Base-by-base conservation (phyloP, 2,329 filamentous ascomycete genomes). In the Aspergillus luchuensis region DNA sequence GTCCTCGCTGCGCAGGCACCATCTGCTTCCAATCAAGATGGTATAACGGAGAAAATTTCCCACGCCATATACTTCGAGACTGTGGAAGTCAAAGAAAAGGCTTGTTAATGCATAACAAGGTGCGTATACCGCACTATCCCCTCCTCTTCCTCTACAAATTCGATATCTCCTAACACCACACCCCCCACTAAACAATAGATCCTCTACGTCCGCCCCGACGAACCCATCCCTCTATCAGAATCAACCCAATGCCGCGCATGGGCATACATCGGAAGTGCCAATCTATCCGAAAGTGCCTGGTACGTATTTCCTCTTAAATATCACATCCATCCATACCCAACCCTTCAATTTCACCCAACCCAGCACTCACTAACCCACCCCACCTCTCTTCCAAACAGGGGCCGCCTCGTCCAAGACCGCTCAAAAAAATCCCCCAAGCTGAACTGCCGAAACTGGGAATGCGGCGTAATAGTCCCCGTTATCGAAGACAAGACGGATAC, bases 261-360 rank as follows among this genome's bases (percentile, higher is more conserved):
- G 89, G 89, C 85, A 2, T 98, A 98, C 71, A 79, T 97, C 39
- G 95, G 95, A 15, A 96, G 91, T 68, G 91, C 92, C 7, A 99
- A 99, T 76, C 78, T 97, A 28, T 96, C 92, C 0, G 92, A 97
- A 76, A 93, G 91, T 73, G 95, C 95, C 30, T 99, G 95, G 90
- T 92, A 78, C 81, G 87, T 80, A 39, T n/a, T 10, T 13, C 33
- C 8, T 17, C 5, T 8, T n/a, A 7, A 7, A 4, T 1, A 21
- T 11, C 48, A 36, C 23, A 5, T 4, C 1, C 48, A n/a, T 28
- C 17, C 17, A 19, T 19, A 19, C 49, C 7, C 2, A 30, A 30
- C 11, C 15, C 8, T 8, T 8, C 36, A 8, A 17, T 23, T 7
- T 50, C 13, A n/a, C 36, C 13, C 25, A 11, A 7, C 7, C 23